Base-by-base conservation (phyloP, 352 stramenopile species). In the Thraustotheca clavata region DNA sequence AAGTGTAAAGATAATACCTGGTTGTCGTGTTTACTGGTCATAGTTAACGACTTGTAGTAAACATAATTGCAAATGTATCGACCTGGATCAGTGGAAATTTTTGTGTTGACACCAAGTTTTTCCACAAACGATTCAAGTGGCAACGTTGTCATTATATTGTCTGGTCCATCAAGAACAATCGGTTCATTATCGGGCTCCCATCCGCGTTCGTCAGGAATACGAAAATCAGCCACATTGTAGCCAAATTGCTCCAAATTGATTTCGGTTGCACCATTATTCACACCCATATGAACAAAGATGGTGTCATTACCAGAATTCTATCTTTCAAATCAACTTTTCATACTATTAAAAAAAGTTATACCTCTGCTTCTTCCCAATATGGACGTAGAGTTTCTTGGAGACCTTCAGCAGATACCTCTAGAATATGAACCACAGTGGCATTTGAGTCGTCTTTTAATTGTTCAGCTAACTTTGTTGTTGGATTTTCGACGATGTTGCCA, bases 1-100 rank as follows among this genome's bases (percentile, higher is more conserved):
- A 8, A 27, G 43, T n/a, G 2, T 47, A 57, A 2, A 7, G 20
- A n/a, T 5, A 27, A 46, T 60, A 63, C 68, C 29, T 76, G 55
- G 11, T 65, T 67, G 20, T 61, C 67, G 27, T 80, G 73, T 22
- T 69, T 49, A 35, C 87, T 80, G 62, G 72, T 67, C 79, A 81
- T 89, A 35, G 79, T 67, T 14, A 94, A 77, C 69, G 82, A 91
- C 32, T 76, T 68, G 67, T 80, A 94, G 75, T 89, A 94, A 16
- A 90, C 83, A 63, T 76, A 91, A 71, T 94, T 94, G 73, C 84
- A 94, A 60, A 94, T 89, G 72, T 90, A 94, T 24, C 84, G 73
- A 5, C 84, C 84, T 1, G 82, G 82, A 62, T 94, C 79, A 11
- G 62, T 87, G 14, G 84, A 94, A 46, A 94, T 73, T 4, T 31